Conservation (phyloP, 169 alveolate species). For the Plasmodium gallinaceum region DNA sequence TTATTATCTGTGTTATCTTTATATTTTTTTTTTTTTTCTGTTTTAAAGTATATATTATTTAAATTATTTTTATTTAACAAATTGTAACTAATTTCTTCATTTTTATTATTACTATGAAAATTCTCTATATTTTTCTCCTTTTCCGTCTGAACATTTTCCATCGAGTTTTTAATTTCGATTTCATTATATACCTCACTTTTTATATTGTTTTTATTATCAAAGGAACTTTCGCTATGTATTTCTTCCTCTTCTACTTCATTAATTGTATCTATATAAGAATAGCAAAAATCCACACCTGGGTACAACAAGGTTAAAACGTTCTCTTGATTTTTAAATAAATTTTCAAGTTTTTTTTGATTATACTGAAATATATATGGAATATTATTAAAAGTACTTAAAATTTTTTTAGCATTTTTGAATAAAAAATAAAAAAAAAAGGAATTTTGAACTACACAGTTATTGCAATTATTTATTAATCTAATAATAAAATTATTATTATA, state of each 20-base stretch:
- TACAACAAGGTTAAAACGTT: constrained; percentile 42
- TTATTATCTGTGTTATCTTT: background rate
- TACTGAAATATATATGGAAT: constrained; percentile 54
- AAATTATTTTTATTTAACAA: background rate
- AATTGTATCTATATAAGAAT: constrained; percentile 62
- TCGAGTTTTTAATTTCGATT: background rate
- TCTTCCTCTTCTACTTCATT: background rate
- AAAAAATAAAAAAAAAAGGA: constrained; percentile 34
- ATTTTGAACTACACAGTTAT: background rate
- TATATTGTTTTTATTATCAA: background rate
- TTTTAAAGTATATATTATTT: background rate
- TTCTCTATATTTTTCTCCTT: background rate
- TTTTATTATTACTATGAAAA: background rate
- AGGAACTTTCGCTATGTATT: background rate
- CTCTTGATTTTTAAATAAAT: constrained; percentile 6
- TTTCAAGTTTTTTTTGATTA: constrained; percentile 19
- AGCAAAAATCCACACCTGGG: constrained; percentile 69
- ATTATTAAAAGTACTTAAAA: constrained; percentile 40
- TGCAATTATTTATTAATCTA: background rate
- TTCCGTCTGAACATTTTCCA: background rate
- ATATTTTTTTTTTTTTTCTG: background rate
- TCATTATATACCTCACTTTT: background rate
- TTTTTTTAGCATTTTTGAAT: constrained; percentile 9
- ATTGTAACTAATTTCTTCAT: background rate
- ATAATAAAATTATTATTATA: constrained; percentile 30